These are phyloP conservation scores for Leccinum variicolor DNA, from an alignment of 768 basidiomycete species.

Conservation along the genomic window DNA sequence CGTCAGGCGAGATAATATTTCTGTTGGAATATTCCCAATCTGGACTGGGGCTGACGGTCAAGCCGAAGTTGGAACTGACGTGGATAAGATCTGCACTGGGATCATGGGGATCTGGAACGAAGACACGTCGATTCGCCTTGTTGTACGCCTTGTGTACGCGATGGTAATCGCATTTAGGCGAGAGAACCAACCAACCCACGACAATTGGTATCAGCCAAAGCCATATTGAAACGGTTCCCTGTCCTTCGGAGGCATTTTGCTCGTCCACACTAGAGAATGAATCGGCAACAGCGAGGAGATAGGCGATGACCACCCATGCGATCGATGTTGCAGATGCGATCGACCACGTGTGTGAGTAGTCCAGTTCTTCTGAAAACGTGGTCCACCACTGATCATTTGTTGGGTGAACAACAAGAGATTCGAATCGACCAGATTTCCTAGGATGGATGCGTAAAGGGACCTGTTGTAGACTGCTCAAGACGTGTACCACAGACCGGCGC, in stretches of 20 bases:
- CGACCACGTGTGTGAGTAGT: conserved; percentile 40
- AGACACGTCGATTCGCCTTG: conserved; percentile 8
- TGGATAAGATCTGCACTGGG: not conserved
- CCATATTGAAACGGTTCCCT: conserved; percentile 40
- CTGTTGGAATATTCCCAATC: not conserved
- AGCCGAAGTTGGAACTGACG: conserved; percentile 7
- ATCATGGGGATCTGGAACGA: not conserved
- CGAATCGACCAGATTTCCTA: conserved; percentile 26
- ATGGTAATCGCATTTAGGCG: conserved; percentile 36
- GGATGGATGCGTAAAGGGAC: conserved; percentile 34
- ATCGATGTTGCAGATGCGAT: conserved; percentile 39
- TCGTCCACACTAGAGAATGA: conserved; percentile 14
- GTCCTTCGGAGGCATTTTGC: conserved; percentile 31
- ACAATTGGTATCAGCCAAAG: conserved; percentile 42
- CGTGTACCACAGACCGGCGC: conserved; percentile 25
- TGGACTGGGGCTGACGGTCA: conserved; percentile 11
- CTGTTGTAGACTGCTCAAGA: conserved; percentile 43
- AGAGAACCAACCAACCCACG: conserved; percentile 39
- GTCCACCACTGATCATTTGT: conserved; percentile 44
- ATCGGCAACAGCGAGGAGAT: conserved; percentile 20
- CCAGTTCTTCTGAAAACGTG: conserved; percentile 29
- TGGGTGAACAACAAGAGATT: conserved; percentile 40
- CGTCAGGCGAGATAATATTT: conserved; percentile 18
- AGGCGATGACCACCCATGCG: conserved; percentile 43
- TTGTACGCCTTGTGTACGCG: conserved; percentile 24